These are phyloP conservation scores for Colletotrichum cordylinicola DNA, from an alignment of 2,329 filamentous ascomycete species.

Conservation along the genomic window DNA sequence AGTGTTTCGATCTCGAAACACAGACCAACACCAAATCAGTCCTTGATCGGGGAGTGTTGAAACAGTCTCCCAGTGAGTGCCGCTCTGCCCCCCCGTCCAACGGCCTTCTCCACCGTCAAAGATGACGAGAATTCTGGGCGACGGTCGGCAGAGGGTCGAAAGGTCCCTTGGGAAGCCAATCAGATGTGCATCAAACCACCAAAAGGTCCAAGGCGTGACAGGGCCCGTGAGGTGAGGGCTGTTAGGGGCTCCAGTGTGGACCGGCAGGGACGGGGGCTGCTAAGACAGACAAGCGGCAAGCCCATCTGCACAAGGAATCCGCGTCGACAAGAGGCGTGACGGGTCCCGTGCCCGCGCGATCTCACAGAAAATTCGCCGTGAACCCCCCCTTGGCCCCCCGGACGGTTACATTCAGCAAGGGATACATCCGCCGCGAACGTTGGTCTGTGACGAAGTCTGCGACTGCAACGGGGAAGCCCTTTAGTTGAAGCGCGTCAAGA, in stretches of 20 bases:
- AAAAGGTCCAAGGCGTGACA: conserved; percentile 10
- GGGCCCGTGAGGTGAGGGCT: not conserved
- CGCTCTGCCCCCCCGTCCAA: not conserved
- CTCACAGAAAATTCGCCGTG: conserved; percentile 23
- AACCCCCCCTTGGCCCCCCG: conserved; percentile 13
- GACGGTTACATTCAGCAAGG: conserved; percentile 22
- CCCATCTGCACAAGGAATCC: conserved; percentile 17
- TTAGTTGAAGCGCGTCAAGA: conserved; percentile 8
- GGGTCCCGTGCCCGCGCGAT: conserved; percentile 18
- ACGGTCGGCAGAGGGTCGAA: conserved; percentile 11
- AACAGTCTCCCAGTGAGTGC: conserved; percentile 17
- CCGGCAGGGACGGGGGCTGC: conserved; percentile 20
- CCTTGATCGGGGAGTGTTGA: conserved; percentile 6
- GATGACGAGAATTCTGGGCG: conserved; percentile 18
- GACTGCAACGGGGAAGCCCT: conserved; percentile 4
- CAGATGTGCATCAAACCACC: conserved; percentile 1
- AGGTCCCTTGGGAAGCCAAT: conserved; percentile 5
- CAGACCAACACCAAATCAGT: conserved; percentile 18
- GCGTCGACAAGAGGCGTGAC: conserved; percentile 10
- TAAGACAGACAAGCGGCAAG: conserved; percentile 16
- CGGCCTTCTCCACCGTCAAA: conserved; percentile 2
- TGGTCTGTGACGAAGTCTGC: conserved; percentile 19
- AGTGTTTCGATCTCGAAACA: conserved; percentile 22
- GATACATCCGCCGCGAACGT: conserved; percentile 16
- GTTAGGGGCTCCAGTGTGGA: conserved; percentile 1